Evolutionary conservation across 495 filamentous ascomycete species (phyloP).

Genomic region (Letharia lupina): DNA sequence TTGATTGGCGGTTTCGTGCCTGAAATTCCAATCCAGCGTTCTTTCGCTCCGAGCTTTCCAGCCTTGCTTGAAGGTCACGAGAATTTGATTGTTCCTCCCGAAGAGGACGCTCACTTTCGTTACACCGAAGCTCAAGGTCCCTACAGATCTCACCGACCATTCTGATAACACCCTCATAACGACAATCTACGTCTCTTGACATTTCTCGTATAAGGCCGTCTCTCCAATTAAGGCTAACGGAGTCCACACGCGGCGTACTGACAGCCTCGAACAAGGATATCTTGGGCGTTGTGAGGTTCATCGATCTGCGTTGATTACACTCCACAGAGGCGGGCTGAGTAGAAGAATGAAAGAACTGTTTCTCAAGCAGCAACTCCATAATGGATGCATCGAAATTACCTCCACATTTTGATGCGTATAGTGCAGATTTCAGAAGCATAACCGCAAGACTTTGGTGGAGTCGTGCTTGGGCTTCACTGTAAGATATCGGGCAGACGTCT

Average conservation of each 20-base stretch:
- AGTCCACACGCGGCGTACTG: conserved; percentile 15
- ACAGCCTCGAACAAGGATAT: conserved; percentile 22
- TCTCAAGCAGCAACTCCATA: conserved; percentile 15
- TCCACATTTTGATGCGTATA: conserved; percentile 23
- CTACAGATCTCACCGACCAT: conserved; percentile 44
- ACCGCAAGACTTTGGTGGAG: conserved; percentile 14
- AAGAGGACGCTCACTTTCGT: conserved; percentile 41
- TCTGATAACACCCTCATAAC: conserved; percentile 37
- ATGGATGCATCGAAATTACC: conserved; percentile 11
- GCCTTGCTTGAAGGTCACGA: conserved; percentile 27
- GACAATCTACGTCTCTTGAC: conserved; percentile 30
- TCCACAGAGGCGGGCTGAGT: neutral
- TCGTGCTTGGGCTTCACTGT: conserved; percentile 1
- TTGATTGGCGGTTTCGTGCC: conserved; percentile 24
- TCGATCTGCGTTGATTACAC: conserved; percentile 5
- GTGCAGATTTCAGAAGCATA: conserved; percentile 25
- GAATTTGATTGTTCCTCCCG: conserved; percentile 38
- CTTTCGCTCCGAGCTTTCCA: conserved; percentile 27
- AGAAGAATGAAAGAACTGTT: neutral
- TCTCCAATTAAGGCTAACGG: conserved; percentile 39
- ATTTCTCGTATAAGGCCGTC: conserved; percentile 33
- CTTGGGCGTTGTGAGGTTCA: neutral
- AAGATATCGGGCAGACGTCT: conserved; percentile 11
- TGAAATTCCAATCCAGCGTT: conserved; percentile 29
- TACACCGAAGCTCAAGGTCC: conserved; percentile 49